These are phyloP conservation scores for Protomyces arabidopsidicola DNA, from an alignment of 1,139 yeast genomes.

Conservation along the genomic window DNA sequence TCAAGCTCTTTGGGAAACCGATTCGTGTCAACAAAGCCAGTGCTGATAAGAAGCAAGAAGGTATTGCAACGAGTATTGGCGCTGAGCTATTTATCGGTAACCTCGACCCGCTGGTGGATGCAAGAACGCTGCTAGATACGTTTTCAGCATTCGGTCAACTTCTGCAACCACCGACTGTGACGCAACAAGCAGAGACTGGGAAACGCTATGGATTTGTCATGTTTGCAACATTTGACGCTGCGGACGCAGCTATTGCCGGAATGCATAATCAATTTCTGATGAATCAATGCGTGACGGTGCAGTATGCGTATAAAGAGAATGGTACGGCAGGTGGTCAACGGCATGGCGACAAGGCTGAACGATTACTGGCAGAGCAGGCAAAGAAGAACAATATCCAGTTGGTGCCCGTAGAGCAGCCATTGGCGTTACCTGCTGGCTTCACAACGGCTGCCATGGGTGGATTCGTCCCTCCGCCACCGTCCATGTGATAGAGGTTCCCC, in stretches of 20 bases:
- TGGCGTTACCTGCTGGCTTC: not conserved
- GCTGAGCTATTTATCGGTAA: constrained; percentile 74
- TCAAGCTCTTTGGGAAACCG: constrained; percentile 59
- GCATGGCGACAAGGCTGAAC: constrained; percentile 79
- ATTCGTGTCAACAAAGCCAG: constrained; percentile 57
- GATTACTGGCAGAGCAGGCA: constrained; percentile 69
- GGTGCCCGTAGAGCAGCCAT: not conserved
- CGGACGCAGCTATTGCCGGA: constrained; percentile 67
- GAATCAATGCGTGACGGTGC: constrained; percentile 58
- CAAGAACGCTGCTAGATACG: constrained; percentile 53
- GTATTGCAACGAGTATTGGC: constrained; percentile 51
- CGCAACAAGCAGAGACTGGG: constrained; percentile 53
- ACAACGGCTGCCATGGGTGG: not conserved
- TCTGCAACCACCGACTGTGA: constrained; percentile 50
- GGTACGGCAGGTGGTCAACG: constrained; percentile 48
- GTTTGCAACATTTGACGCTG: constrained; percentile 58
- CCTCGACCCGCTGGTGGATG: constrained; percentile 66
- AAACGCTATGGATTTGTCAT: constrained; percentile 62
- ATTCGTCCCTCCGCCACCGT: not conserved
- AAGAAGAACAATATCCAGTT: constrained; percentile 37
- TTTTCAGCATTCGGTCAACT: constrained; percentile 69
- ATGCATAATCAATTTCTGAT: constrained; percentile 67
- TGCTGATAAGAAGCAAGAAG: constrained; percentile 36
- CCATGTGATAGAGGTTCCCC: no score
- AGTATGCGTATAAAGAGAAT: constrained; percentile 60